Percentiles rank a stretch among this genome's conserved stretches.
Conservation (phyloP, 768 basidiomycete genomes). For the Mycena galericulata region DNA sequence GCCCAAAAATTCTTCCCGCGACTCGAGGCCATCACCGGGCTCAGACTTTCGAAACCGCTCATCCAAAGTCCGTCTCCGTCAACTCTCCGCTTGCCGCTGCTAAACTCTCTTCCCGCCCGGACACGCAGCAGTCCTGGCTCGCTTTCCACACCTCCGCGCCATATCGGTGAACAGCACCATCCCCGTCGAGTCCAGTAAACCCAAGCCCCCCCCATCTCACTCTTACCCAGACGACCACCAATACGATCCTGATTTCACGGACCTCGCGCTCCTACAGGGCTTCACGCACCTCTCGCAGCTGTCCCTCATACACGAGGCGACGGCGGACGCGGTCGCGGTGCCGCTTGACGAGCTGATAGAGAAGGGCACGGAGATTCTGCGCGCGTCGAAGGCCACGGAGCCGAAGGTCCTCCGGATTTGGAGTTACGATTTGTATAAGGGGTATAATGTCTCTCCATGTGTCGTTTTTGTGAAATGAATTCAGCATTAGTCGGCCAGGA, state of each 20-base stretch:
- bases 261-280: background rate
- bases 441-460: background rate
- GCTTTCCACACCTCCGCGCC: constrained; percentile 10
- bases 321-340: background rate
- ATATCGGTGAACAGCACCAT: background rate
- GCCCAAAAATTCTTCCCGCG: background rate
- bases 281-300: constrained; percentile 3
- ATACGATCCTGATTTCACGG: too few relatives aligned
- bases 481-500: too few relatives aligned
- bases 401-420: constrained; percentile 5
- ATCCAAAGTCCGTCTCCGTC: background rate
- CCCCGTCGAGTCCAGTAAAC: background rate
- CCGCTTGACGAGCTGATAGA: background rate
- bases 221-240: background rate
- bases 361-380: background rate
- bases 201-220: background rate
- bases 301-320: background rate
- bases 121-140: background rate
- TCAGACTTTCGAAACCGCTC: background rate
- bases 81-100: background rate
- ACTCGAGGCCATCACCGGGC: constrained; percentile 3
- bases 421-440: background rate
- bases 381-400: background rate
- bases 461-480: background rate
- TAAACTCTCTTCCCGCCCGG: background rate